Evolutionary conservation across 2,329 filamentous ascomycete genomes (phyloP).

Genomic region (Botrytis squamosa): DNA sequence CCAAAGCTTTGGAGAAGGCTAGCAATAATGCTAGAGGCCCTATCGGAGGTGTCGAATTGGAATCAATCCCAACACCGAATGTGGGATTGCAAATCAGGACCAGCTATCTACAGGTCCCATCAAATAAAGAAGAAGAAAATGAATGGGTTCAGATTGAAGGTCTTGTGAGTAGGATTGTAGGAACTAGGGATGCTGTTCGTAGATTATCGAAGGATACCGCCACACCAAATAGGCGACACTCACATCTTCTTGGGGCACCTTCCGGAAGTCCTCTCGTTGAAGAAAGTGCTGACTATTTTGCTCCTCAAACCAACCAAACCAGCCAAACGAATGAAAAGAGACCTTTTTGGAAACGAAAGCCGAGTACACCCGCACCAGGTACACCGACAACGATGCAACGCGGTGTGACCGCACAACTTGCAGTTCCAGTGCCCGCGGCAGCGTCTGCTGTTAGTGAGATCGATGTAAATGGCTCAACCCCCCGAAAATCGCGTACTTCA

Average conservation of each 20-base stretch:
- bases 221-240: slow-evolving; percentile 39
- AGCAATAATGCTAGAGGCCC: slow-evolving; percentile 59
- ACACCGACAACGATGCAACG: slow-evolving; percentile 33
- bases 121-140: slow-evolving; percentile 60
- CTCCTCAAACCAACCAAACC: slow-evolving; percentile 40
- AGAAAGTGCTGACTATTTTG: slow-evolving; percentile 57
- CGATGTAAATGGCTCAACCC: slow-evolving; percentile 29
- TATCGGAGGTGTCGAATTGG: slow-evolving; percentile 44
- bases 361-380: slow-evolving; percentile 41
- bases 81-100: slow-evolving; percentile 39
- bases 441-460: slow-evolving; percentile 29
- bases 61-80: slow-evolving; percentile 32
- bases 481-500: slow-evolving; percentile 28
- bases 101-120: slow-evolving; percentile 27
- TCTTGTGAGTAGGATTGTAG: slow-evolving; percentile 81
- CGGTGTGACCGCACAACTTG: slow-evolving; percentile 35
- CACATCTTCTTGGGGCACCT: slow-evolving; percentile 38
- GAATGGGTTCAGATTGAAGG: slow-evolving; percentile 88
- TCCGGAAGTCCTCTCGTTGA: slow-evolving; percentile 40
- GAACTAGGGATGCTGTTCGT: slow-evolving; percentile 83
- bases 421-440: slow-evolving; percentile 32
- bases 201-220: slow-evolving; percentile 83
- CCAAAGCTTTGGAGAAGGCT: slow-evolving; percentile 77
- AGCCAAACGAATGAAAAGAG: slow-evolving; percentile 54
- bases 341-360: slow-evolving; percentile 93